Evolutionary conservation across 768 basidiomycete species (phyloP).

Genomic region (Xanthoconium stramineum): DNA sequence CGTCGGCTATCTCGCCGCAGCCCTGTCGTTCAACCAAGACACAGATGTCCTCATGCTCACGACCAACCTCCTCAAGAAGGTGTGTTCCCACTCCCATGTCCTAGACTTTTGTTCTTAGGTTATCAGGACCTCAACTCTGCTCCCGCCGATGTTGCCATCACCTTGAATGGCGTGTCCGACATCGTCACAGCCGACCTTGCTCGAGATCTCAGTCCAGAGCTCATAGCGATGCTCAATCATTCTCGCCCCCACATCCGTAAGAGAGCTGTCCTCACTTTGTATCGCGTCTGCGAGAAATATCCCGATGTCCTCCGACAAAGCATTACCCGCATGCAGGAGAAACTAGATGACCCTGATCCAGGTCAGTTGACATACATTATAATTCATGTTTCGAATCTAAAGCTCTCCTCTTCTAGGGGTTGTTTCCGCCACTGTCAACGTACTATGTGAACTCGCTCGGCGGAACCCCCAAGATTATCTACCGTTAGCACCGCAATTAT

Average conservation of each 20-base stretch:
- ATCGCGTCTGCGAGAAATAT: slow-evolving; percentile 76
- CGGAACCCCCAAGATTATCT: slow-evolving; percentile 78
- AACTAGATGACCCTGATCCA: slow-evolving; percentile 73
- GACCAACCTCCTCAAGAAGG: slow-evolving; percentile 94
- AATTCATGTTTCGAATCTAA: background rate
- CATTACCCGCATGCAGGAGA: slow-evolving; percentile 71
- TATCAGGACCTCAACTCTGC: slow-evolving; percentile 74
- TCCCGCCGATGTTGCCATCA: slow-evolving; percentile 70
- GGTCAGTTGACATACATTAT: slow-evolving; percentile 36
- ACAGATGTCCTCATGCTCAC: slow-evolving; percentile 98
- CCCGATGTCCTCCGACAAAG: slow-evolving; percentile 72
- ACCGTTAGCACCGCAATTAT: slow-evolving; percentile 85
- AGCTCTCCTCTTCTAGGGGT: slow-evolving; percentile 54
- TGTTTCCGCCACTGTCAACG: slow-evolving; percentile 90
- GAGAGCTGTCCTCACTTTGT: slow-evolving; percentile 81
- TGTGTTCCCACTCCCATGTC: slow-evolving; percentile 30
- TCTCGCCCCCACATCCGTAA: slow-evolving; percentile 87
- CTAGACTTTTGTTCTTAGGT: slow-evolving; percentile 8
- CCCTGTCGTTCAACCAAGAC: slow-evolving; percentile 87
- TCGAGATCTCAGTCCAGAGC: slow-evolving; percentile 84
- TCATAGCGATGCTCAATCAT: slow-evolving; percentile 85
- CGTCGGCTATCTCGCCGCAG: slow-evolving; percentile 92
- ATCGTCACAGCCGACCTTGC: slow-evolving; percentile 86
- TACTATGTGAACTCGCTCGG: slow-evolving; percentile 88
- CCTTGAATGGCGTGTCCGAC: slow-evolving; percentile 79